A percentile compares a stretch with the other conserved stretches of the same genome.
Conservation (phyloP, 1,284 basidiomycete genomes). For the Filobasidium uniguttulatum region DNA sequence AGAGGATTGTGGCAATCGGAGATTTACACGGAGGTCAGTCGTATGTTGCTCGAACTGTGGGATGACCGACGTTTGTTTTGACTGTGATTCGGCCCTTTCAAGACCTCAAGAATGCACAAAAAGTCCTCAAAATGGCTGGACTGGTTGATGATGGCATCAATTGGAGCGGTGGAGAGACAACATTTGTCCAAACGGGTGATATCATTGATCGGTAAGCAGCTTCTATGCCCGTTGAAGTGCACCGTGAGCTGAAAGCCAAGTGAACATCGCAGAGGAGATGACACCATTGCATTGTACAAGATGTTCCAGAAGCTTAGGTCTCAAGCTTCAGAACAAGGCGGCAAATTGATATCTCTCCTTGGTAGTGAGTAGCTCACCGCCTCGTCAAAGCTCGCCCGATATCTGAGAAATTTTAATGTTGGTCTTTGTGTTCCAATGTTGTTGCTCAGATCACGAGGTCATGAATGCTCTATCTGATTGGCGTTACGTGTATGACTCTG, state of each 20-base stretch:
- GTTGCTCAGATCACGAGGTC: conserved; percentile 25
- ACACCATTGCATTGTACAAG: conserved; percentile 65
- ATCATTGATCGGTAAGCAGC: conserved; percentile 56
- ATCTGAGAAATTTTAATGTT: neutral
- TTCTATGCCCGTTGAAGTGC: conserved; percentile 7
- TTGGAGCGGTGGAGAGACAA: conserved; percentile 66
- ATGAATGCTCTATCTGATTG: conserved; percentile 50
- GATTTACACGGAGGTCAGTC: conserved; percentile 56
- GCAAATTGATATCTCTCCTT: conserved; percentile 57
- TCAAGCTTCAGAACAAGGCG: conserved; percentile 56
- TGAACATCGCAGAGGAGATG: conserved; percentile 50
- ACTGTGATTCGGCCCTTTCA: conserved; percentile 9
- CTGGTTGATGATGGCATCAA: conserved; percentile 53
- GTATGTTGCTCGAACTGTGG: neutral
- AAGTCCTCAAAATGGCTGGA: conserved; percentile 60
- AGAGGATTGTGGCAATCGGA: conserved; percentile 56
- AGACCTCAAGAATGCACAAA: conserved; percentile 53
- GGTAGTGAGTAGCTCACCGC: conserved; percentile 53
- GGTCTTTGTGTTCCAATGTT: neutral
- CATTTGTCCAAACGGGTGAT: conserved; percentile 84
- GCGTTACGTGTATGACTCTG: conserved; percentile 63
- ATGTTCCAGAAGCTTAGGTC: conserved; percentile 70
- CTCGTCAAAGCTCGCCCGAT: conserved; percentile 41
- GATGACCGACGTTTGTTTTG: neutral
- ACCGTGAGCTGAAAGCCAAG: conserved; percentile 5